phyloP scores from a whole-genome alignment of 768 basidiomycete species.

The Lactarius deliciosus region DNA sequence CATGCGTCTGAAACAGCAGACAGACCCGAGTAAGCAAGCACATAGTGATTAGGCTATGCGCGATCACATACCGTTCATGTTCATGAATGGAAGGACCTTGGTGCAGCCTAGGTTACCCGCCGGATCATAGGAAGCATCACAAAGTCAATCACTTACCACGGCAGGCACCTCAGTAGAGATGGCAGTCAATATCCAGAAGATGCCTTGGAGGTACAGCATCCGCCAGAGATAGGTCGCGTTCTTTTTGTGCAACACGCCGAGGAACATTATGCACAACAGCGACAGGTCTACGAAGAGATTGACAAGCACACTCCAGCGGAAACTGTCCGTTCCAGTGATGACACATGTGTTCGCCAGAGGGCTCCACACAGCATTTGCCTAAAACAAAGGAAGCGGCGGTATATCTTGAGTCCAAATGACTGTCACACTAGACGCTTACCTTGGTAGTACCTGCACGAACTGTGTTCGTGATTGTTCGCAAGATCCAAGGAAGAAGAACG shows the following conservation, averaged over 20 bases:
- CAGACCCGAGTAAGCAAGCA: neutral
- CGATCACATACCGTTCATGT: conserved; percentile 23
- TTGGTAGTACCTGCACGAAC: conserved; percentile 7
- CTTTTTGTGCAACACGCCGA: conserved; percentile 24
- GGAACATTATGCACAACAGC: conserved; percentile 24
- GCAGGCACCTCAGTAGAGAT: conserved; percentile 23
- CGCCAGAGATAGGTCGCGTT: conserved; percentile 27
- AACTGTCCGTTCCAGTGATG: conserved; percentile 18
- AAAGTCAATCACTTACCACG: conserved; percentile 14
- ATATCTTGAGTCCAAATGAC: no score
- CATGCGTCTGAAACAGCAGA: conserved; percentile 20
- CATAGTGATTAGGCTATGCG: neutral
- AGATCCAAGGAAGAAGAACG: neutral
- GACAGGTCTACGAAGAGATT: conserved; percentile 27
- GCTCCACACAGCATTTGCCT: conserved; percentile 14
- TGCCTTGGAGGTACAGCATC: conserved; percentile 27
- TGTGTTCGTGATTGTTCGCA: neutral
- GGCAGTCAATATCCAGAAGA: conserved; percentile 24
- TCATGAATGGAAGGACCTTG: conserved; percentile 25
- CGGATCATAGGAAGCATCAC: neutral
- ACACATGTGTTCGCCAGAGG: conserved; percentile 2
- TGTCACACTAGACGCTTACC: conserved; percentile 6
- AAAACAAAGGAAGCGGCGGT: neutral
- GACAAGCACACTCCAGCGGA: conserved; percentile 25
- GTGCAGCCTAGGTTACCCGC: neutral